Evolutionary conservation across 768 basidiomycete species (phyloP), one percentile per base, ranked within the genome.

Genomic region (Trametes cubensis): DNA sequence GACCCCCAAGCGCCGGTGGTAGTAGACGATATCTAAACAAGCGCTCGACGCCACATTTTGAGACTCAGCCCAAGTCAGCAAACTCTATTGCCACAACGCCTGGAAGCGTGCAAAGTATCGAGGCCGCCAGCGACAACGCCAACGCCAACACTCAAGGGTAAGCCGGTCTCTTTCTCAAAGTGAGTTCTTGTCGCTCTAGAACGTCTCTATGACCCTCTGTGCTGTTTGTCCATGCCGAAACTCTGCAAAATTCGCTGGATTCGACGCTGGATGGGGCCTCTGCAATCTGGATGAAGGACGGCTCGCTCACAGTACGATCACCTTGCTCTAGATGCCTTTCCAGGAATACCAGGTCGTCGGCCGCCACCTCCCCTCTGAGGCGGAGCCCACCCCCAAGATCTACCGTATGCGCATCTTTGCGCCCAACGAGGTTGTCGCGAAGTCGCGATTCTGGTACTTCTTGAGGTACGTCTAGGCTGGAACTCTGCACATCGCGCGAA

Each of bases 361-460:
- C 68, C 94, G 96, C 75, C 95, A 97, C 77, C 81, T 98, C 71
- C 96, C 97, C 73, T 95, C 94, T 57, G 94, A 94, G 81, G 75
- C 84, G 66, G 92, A 97, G 67, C 93, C 94, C 58, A 92, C 84
- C 63, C 97, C 97, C 64, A 98, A 98, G 86, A 95, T 98, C 78
- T 98, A 92, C 85, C 91, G 96, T 71, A 98, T 98, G 96, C 90
- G 96, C 78, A 97, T 98, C 74, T 99, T 98, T 75, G 95, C 97
- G 67, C 94, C 94, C 67, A 98, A 98, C 76, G 94, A 97, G 66
- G 95, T 98, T 68, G 94, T 99, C 72, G 96, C 97, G 71, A 98
- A 99, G 83, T 96, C 94, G 53, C 89, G 96, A 62, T 99, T 97
- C 90, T 98, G 97, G 96, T 98, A 98, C 82, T 99, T 96, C 87